Percentiles rank a stretch among this genome's conserved stretches.
Evolutionary conservation across 345 rosid genomes (phyloP).

Genomic region (Melaleuca alternifolia): DNA sequence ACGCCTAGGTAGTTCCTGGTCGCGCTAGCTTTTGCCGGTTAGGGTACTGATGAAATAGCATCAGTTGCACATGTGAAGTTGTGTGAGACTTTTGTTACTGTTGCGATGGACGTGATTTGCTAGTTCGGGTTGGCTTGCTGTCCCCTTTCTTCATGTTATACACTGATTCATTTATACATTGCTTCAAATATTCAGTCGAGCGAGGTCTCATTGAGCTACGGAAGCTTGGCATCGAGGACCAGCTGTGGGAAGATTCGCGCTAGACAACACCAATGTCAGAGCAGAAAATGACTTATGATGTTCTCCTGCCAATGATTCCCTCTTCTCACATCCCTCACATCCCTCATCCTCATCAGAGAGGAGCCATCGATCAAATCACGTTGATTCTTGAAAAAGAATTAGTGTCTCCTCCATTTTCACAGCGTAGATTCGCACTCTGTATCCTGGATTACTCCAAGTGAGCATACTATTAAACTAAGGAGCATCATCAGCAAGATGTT

Average conservation of each 20-base stretch:
- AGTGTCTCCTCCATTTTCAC: not conserved
- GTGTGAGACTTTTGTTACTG: not conserved
- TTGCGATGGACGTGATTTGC: not conserved
- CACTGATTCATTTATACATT: not conserved
- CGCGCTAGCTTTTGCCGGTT: not conserved
- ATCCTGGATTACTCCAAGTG: not conserved
- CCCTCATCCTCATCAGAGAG: too few species aligned
- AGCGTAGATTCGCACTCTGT: not conserved
- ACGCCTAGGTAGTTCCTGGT: not conserved
- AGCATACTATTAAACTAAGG: not conserved
- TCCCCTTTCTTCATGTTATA: not conserved
- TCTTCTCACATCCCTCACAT: not conserved
- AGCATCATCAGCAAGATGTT: not conserved
- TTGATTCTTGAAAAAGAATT: not conserved
- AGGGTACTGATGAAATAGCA: not conserved
- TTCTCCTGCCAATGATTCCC: not conserved
- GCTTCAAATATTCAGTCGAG: conserved; percentile 38
- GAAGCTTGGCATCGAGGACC: conserved; percentile 64
- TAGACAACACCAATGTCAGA: conserved; percentile 15
- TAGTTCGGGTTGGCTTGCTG: not conserved
- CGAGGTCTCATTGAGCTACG: conserved; percentile 71
- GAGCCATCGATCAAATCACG: not conserved
- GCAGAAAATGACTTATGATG: conserved; percentile 24
- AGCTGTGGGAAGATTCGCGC: conserved; percentile 54
- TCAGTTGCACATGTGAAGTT: not conserved